phyloP scores from a whole-genome alignment of 352 stramenopile species.

The Phytophthora multivora region DNA sequence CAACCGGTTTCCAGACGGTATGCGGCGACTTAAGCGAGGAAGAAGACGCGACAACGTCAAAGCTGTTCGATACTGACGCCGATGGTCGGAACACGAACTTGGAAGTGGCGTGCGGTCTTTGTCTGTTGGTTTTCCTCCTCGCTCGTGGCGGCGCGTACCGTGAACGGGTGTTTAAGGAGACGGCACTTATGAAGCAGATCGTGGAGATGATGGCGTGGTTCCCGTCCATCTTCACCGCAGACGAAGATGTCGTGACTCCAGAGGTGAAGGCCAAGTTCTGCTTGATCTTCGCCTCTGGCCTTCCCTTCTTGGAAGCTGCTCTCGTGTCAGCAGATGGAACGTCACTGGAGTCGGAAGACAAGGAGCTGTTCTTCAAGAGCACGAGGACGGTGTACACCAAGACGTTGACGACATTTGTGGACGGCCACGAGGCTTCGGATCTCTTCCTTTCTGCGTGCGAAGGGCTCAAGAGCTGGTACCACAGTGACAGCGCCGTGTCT shows the following conservation, averaged over 20 bases:
- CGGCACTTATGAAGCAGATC: conserved; percentile 32
- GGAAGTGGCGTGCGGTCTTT: conserved; percentile 56
- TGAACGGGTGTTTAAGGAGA: conserved; percentile 54
- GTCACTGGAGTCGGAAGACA: conserved; percentile 13
- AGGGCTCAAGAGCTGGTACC: conserved; percentile 44
- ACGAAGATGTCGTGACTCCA: conserved; percentile 12
- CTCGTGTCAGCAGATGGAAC: conserved; percentile 40
- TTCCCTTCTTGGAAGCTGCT: conserved; percentile 61
- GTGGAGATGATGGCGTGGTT: conserved; percentile 51
- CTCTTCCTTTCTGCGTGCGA: conserved; percentile 55
- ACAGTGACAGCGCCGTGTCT: conserved; percentile 32
- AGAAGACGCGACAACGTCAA: conserved; percentile 12
- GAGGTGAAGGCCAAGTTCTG: conserved; percentile 41
- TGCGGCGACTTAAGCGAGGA: conserved; percentile 31
- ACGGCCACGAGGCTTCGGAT: conserved; percentile 42
- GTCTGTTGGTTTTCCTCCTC: conserved; percentile 58
- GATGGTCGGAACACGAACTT: conserved; percentile 41
- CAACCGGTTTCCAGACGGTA: conserved; percentile 33
- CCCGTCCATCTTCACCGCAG: conserved; percentile 40
- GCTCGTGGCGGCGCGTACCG: conserved; percentile 37
- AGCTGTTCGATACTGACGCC: conserved; percentile 18
- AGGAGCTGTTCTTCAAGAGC: conserved; percentile 22
- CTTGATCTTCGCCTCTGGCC: conserved; percentile 39
- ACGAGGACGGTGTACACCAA: conserved; percentile 41
- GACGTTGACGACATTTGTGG: conserved; percentile 41